Conservation (phyloP, 2,329 filamentous ascomycete species). For the Talaromyces sp. region DNA sequence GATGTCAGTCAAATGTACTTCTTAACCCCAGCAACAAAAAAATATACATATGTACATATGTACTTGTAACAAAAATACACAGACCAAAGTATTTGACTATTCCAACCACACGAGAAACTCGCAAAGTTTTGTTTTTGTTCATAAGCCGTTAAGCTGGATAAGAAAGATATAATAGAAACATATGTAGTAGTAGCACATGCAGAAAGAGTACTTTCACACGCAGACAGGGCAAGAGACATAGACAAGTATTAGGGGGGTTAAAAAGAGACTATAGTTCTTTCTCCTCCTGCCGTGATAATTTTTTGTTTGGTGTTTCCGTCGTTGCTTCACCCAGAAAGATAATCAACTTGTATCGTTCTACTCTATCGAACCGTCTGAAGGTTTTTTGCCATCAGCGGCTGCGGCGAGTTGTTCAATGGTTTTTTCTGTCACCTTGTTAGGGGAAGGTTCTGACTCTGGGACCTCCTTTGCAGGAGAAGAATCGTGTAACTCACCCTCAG, state of each 20-base stretch:
- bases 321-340: neutral
- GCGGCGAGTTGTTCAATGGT: conserved; percentile 3
- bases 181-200: neutral
- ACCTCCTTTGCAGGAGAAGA: neutral
- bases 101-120: neutral
- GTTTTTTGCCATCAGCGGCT: conserved; percentile 2
- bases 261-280: neutral
- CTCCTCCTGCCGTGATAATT: neutral
- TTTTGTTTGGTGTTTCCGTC: neutral
- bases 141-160: neutral
- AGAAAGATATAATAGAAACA: neutral
- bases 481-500: neutral
- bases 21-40: neutral
- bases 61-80: neutral
- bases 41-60: neutral
- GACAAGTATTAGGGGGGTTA: neutral
- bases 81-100: neutral
- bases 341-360: neutral
- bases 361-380: conserved; percentile 9
- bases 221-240: neutral
- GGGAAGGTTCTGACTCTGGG: neutral
- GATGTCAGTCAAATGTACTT: neutral
- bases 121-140: neutral
- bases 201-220: neutral
- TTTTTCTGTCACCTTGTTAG: neutral